These are phyloP conservation scores for Lobulomyces angularis DNA, from an alignment of 192 early-diverging fungal species.

Conservation along the genomic window DNA sequence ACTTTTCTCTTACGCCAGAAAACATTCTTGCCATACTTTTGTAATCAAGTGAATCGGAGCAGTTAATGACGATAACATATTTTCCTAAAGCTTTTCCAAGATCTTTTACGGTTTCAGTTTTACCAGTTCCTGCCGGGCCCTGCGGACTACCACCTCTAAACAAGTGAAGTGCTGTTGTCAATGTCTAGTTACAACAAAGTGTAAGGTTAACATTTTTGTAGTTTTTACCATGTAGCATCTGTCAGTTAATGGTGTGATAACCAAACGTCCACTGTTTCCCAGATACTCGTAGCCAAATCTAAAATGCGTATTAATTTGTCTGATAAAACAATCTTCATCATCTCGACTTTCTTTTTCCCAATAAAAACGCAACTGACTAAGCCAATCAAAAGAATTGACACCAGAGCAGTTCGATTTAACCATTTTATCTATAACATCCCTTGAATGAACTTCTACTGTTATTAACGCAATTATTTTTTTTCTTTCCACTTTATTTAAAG, in stretches of 20 bases:
- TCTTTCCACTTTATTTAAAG: constrained; percentile 45
- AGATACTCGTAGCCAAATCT: constrained; percentile 41
- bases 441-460: constrained; percentile 48
- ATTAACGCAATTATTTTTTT: constrained; percentile 51
- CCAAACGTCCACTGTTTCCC: constrained; percentile 42
- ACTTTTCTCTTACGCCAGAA: no score
- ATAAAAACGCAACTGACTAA: constrained; percentile 47
- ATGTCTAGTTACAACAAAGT: neutral
- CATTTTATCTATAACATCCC: constrained; percentile 47
- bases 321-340: constrained; percentile 48
- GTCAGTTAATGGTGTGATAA: constrained; percentile 50
- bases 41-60: constrained; percentile 48
- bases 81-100: constrained; percentile 44
- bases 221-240: constrained; percentile 52
- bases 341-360: constrained; percentile 50
- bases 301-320: constrained; percentile 51
- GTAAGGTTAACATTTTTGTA: neutral
- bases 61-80: constrained; percentile 49
- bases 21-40: constrained; percentile 51
- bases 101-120: constrained; percentile 54
- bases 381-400: constrained; percentile 45
- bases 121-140: constrained; percentile 50
- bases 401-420: constrained; percentile 30
- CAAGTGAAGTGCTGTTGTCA: constrained; percentile 40
- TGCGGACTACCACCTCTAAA: constrained; percentile 42